Conservation (phyloP, 257 asterid species). For the Nicotiana tabacum region DNA sequence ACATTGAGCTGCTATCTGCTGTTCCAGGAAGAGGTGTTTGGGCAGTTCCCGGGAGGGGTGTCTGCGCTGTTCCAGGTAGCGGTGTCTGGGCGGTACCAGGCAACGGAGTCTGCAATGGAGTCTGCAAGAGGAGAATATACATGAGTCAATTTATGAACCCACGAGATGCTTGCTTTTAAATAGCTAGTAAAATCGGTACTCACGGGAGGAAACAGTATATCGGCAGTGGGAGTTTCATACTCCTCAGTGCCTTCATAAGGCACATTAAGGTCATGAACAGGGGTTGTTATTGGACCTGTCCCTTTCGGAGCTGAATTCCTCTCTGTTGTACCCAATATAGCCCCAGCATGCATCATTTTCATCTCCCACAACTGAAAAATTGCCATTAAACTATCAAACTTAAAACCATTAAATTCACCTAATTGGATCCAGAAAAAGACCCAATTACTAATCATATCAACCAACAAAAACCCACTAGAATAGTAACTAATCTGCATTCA, state of each 20-base stretch:
- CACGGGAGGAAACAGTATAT: slow-evolving; percentile 92
- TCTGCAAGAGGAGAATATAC: slow-evolving; percentile 42
- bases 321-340: slow-evolving; percentile 73
- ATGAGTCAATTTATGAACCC: background rate
- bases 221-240: slow-evolving; percentile 96
- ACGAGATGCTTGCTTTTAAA: background rate
- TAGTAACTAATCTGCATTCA: background rate
- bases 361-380: slow-evolving; percentile 70
- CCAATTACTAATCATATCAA: slow-evolving; percentile 21
- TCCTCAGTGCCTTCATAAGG: slow-evolving; percentile 96
- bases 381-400: background rate
- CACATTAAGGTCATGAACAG: slow-evolving; percentile 90
- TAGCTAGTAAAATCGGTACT: slow-evolving; percentile 18
- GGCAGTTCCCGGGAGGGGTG: slow-evolving; percentile 66
- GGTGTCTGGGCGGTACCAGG: slow-evolving; percentile 81
- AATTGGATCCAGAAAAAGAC: slow-evolving; percentile 21
- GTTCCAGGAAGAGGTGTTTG: slow-evolving; percentile 76
- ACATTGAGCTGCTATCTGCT: slow-evolving; percentile 60
- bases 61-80: slow-evolving; percentile 65
- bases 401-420: slow-evolving; percentile 12
- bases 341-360: slow-evolving; percentile 95
- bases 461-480: slow-evolving; percentile 2
- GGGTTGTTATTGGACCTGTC: slow-evolving; percentile 42
- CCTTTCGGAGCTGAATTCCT: slow-evolving; percentile 53
- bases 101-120: slow-evolving; percentile 77